Evolutionary conservation across 768 basidiomycete species (phyloP).

Genomic region (Hypsizygus marmoreus): DNA sequence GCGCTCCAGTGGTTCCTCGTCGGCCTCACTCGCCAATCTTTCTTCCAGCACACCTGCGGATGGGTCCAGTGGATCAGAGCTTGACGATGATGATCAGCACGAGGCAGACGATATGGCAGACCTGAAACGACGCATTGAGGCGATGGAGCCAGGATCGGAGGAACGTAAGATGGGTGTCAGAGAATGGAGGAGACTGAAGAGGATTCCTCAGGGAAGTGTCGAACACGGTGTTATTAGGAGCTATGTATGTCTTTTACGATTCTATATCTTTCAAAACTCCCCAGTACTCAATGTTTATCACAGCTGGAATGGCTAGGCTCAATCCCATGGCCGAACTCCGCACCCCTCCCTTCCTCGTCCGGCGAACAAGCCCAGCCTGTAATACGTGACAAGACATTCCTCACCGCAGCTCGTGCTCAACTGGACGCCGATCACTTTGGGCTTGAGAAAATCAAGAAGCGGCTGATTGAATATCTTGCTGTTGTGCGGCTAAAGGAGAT

Average conservation of each 20-base stretch:
- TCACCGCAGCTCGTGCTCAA: conserved; percentile 70
- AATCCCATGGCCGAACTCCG: conserved; percentile 76
- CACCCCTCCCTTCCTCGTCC: conserved; percentile 21
- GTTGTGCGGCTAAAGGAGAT: conserved; percentile 68
- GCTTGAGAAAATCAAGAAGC: conserved; percentile 88
- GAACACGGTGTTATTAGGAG: conserved; percentile 88
- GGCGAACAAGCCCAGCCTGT: conserved; percentile 11
- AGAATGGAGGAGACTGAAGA: conserved; percentile 82
- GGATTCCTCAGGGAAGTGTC: conserved; percentile 88
- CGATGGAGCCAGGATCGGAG: conserved; percentile 71
- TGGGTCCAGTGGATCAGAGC: conserved; percentile 43
- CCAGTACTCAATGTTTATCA: conserved; percentile 4
- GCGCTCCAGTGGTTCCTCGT: conserved; percentile 26
- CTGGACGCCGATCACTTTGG: conserved; percentile 93
- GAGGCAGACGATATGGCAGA: conserved; percentile 82
- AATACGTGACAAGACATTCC: conserved; percentile 59
- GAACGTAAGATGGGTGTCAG: conserved; percentile 80
- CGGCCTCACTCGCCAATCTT: conserved; percentile 16
- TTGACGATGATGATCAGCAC: conserved; percentile 77
- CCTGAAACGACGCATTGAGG: conserved; percentile 71
- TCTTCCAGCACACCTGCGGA: conserved; percentile 13
- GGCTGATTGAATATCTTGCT: conserved; percentile 89
- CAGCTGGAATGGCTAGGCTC: conserved; percentile 90
- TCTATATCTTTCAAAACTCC: conserved; percentile 9
- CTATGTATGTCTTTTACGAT: conserved; percentile 57